Evolutionary conservation across 2,329 filamentous ascomycete species (phyloP).

Genomic region (Fusarium pilosicola): DNA sequence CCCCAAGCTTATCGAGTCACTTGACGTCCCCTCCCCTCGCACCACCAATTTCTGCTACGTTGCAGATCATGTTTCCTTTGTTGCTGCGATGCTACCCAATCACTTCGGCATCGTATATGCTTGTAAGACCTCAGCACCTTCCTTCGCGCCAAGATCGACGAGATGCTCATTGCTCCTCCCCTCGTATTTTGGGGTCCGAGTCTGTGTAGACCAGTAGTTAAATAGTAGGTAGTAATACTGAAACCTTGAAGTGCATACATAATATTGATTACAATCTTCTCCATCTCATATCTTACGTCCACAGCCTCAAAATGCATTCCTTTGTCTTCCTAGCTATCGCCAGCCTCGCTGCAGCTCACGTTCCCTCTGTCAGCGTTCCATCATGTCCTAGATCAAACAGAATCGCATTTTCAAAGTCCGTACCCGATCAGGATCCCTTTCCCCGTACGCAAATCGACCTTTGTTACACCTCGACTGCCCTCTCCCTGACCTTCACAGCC

Average conservation of each 20-base stretch:
- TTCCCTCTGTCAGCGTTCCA: constrained; percentile 51
- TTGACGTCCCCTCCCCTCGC: not conserved
- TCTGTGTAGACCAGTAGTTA: constrained; percentile 5
- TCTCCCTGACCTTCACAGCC: constrained; percentile 57
- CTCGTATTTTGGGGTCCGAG: not conserved
- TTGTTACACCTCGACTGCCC: constrained; percentile 55
- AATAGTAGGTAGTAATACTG: not conserved
- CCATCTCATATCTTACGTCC: not conserved
- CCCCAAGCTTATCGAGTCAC: constrained; percentile 10
- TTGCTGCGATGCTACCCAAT: constrained; percentile 27
- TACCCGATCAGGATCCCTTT: constrained; percentile 54
- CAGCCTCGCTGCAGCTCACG: constrained; percentile 13
- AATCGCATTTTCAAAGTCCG: constrained; percentile 53
- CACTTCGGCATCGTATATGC: not conserved
- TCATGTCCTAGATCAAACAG: constrained; percentile 51
- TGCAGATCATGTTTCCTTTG: constrained; percentile 24
- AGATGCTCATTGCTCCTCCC: not conserved
- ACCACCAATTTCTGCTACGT: constrained; percentile 25
- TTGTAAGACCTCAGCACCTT: constrained; percentile 2
- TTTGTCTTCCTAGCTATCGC: not conserved
- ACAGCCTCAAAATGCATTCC: constrained; percentile 22
- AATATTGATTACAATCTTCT: too few relatives aligned
- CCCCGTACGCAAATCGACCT: constrained; percentile 57
- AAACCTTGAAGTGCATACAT: not conserved
- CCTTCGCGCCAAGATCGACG: constrained; percentile 2